Conservation (phyloP, 2,329 filamentous ascomycete genomes). For the Penicillium palitans region DNA sequence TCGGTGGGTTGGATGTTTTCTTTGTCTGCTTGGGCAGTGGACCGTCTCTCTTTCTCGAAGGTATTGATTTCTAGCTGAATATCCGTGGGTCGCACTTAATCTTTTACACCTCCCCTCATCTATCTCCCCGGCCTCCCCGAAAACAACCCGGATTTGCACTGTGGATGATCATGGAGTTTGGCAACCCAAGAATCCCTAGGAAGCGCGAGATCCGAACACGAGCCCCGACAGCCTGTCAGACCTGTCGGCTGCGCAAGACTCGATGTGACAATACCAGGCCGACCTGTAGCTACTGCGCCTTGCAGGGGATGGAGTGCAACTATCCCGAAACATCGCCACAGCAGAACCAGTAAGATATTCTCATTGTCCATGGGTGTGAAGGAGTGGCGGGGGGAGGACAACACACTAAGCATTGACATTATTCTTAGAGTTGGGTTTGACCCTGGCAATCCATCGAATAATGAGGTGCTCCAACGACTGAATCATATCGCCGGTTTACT, state of each 20-base stretch:
- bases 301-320: conserved; percentile 25
- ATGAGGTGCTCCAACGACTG: conserved; percentile 24
- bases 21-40: conserved; percentile 15
- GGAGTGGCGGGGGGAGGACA: not conserved
- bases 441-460: conserved; percentile 13
- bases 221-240: conserved; percentile 29
- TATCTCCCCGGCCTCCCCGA: conserved; percentile 22
- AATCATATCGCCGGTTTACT: conserved; percentile 24
- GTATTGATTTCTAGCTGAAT: conserved; percentile 10
- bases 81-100: conserved; percentile 16
- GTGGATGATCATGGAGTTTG: conserved; percentile 17
- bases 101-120: conserved; percentile 1
- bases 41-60: not conserved
- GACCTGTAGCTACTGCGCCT: conserved; percentile 26
- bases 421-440: conserved; percentile 20
- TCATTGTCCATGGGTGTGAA: not conserved
- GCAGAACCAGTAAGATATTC: conserved; percentile 21
- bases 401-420: not conserved
- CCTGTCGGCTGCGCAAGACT: conserved; percentile 28
- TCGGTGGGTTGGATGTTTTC: conserved; percentile 14
- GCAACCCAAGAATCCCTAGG: conserved; percentile 15
- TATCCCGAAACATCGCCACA: conserved; percentile 26
- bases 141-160: not conserved
- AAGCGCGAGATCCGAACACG: conserved; percentile 28
- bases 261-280: conserved; percentile 28